These are phyloP conservation scores for Miscanthus sacchariflorus DNA, from an alignment of 202 grass and related monocot species.

Conservation along the genomic window DNA sequence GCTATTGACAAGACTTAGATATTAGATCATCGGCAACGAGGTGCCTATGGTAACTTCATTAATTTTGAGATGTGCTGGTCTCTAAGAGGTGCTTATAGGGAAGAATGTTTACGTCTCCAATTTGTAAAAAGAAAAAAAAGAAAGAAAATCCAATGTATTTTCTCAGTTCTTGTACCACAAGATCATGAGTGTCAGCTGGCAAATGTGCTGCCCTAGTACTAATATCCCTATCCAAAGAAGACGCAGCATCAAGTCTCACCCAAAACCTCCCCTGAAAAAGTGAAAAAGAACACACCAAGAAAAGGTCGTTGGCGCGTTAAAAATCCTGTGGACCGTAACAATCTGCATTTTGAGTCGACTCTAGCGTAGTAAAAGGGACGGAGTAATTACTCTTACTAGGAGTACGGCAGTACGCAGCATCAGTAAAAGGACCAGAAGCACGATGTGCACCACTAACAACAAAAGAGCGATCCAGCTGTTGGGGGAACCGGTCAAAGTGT, in stretches of 20 bases:
- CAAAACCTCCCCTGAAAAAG: background rate
- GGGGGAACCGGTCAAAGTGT: constrained; percentile 48
- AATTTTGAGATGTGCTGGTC: no score
- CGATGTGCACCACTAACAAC: background rate
- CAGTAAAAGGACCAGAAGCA: background rate
- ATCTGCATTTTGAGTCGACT: background rate
- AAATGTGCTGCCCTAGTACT: no score
- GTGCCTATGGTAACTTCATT: no score
- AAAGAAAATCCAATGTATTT: no score
- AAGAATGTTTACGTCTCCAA: no score
- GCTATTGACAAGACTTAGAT: no score
- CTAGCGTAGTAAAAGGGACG: background rate
- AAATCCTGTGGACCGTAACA: background rate
- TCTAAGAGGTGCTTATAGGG: no score
- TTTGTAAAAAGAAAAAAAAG: no score
- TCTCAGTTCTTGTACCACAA: no score
- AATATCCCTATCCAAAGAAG: background rate
- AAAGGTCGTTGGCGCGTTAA: background rate
- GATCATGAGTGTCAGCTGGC: no score
- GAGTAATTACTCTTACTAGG: background rate
- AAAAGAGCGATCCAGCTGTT: constrained; percentile 26
- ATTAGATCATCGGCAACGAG: no score
- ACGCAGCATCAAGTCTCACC: background rate
- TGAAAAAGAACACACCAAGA: background rate
- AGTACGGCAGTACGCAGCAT: background rate